Evolutionary conservation across 495 filamentous ascomycete species (phyloP).

Genomic region (Pyronema omphalodes): DNA sequence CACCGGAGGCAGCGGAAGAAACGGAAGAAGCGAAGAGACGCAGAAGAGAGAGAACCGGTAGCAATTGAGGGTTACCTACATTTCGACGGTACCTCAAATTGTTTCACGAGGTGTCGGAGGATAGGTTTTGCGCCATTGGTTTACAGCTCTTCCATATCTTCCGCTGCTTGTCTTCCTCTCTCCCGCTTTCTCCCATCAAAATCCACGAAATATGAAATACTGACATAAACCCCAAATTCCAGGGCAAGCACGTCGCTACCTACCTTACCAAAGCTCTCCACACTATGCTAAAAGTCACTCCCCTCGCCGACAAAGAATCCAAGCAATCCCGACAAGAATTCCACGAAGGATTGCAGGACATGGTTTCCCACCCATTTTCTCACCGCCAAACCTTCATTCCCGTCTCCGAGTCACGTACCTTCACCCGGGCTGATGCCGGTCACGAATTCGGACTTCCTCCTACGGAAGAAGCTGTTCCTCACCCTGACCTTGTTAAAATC

Average conservation of each 20-base stretch:
- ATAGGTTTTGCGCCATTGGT: too few relatives aligned
- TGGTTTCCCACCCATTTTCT: conserved; percentile 64
- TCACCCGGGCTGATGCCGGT: conserved; percentile 77
- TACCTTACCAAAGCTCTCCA: conserved; percentile 61
- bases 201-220: background rate
- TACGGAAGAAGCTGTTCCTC: conserved; percentile 70
- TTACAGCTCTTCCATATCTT: too few relatives aligned
- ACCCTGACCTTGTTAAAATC: conserved; percentile 58
- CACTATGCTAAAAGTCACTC: conserved; percentile 56
- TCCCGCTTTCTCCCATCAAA: conserved; percentile 22
- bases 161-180: too few relatives aligned
- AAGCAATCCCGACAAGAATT: conserved; percentile 2
- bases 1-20: conserved; percentile 28
- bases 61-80: too few relatives aligned
- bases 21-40: background rate
- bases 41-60: background rate
- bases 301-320: conserved; percentile 15
- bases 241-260: conserved; percentile 61
- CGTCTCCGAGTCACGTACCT: conserved; percentile 70
- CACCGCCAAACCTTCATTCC: conserved; percentile 77
- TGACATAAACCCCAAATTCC: background rate
- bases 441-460: conserved; percentile 72
- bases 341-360: conserved; percentile 83
- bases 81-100: too few relatives aligned
- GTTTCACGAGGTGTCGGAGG: too few relatives aligned